Base-by-base conservation (phyloP, 176 grass and related monocot species). In the Triticum timopheevii region DNA sequence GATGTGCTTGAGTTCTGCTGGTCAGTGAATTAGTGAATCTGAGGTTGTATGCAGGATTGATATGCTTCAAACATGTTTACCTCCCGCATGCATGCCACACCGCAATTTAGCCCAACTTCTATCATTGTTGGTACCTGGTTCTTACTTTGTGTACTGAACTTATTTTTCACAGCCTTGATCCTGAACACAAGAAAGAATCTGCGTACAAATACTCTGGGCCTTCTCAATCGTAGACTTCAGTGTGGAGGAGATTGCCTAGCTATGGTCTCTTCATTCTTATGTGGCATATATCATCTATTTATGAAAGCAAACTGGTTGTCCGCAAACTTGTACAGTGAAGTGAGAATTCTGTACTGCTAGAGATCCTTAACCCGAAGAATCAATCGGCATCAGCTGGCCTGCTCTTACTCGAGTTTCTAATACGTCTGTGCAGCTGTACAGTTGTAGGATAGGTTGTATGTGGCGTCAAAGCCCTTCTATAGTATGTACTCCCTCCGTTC, bases 111-210 rank as follows among this genome's bases (percentile, higher is more conserved):
- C 50, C 50, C 16, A 17, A 17, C 40, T 62, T 65, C 63, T 42
- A 40, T n/a, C 4, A 7, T 61, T 84, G 15, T 65, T 63, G 35
- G 79, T 17, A 33, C 39, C 64, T 50, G 4, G 19, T 30, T 39
- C 13, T 70, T 79, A 58, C 63, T 69, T 23, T 67, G 20, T 73
- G 62, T 59, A 42, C 40, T 58, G 31, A 65, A 75, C 25, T 69
- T 40, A 1, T 79, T 87, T 78, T 83, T 66, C 83, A 73, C 90
- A 98, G 94, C 83, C 90, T 98, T 52, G 97, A 98, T 96, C 97
- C 97, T 91, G 94, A 96, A 54, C 94, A 83, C 83, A 98, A 96
- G 85, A 98, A 86, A 90, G 97, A 96, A 90, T 98, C 97, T 3
- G 86, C 85, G 66, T 93, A 91, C 79, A 98, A 98, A 88, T 98